Evolutionary conservation across 2,329 filamentous ascomycete species (phyloP).

Genomic region (Diaporthe helianthi): DNA sequence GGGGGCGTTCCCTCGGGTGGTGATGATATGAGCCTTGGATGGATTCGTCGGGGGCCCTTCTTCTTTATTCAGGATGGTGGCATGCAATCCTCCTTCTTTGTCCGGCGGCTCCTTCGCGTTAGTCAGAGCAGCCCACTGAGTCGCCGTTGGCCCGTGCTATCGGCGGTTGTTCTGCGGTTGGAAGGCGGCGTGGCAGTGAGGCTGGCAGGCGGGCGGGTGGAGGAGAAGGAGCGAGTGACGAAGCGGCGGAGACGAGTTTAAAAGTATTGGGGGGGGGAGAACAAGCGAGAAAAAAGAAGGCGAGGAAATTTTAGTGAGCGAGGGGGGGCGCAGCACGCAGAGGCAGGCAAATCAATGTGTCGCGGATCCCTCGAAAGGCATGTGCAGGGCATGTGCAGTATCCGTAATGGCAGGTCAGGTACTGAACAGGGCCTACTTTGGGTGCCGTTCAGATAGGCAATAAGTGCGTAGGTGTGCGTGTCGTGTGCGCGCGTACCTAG

Average conservation of each 20-base stretch:
- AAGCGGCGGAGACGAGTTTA: constrained; percentile 23
- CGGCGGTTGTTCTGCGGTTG: constrained; percentile 25
- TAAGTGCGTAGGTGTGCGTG: background rate
- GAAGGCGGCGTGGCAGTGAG: constrained; percentile 17
- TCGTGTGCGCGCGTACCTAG: background rate
- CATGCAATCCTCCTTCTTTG: constrained; percentile 24
- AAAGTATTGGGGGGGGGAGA: background rate
- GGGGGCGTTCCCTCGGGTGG: background rate
- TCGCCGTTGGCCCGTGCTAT: constrained; percentile 29
- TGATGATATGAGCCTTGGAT: constrained; percentile 4
- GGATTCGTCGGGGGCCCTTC: constrained; percentile 5
- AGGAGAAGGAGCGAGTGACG: constrained; percentile 12
- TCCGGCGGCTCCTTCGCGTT: constrained; percentile 26
- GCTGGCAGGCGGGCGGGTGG: constrained; percentile 10
- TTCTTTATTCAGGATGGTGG: constrained; percentile 24
- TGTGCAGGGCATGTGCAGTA: constrained; percentile 14
- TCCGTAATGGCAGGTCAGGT: no score
- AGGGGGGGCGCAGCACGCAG: background rate
- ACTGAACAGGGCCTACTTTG: background rate
- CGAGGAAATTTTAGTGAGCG: background rate
- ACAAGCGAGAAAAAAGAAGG: background rate
- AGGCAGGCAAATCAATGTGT: constrained; percentile 22
- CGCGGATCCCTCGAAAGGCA: background rate
- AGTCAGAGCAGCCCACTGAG: constrained; percentile 25
- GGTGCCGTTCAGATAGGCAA: background rate